A percentile compares a stretch with the other conserved stretches of the same genome.
phyloP scores from a whole-genome alignment of 768 basidiomycete species.

The Cystobasidium onofrii region DNA sequence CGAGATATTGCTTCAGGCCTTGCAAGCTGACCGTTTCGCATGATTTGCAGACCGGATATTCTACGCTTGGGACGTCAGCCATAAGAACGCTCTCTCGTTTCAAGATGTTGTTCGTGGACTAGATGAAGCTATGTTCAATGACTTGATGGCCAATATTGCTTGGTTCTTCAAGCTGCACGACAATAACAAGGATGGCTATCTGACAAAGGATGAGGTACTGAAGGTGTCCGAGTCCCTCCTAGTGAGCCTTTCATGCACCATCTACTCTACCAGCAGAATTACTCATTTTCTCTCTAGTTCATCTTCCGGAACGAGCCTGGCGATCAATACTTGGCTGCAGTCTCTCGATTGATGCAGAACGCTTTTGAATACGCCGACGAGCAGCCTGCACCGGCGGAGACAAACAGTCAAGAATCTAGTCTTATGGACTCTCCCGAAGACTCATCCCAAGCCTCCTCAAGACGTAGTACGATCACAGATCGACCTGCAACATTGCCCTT shows the following conservation, averaged over 20 bases:
- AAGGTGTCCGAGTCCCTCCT: slow-evolving; percentile 89
- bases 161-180: slow-evolving; percentile 97
- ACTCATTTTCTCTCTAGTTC: slow-evolving; percentile 54
- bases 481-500: slow-evolving; percentile 42
- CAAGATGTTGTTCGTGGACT: slow-evolving; percentile 88
- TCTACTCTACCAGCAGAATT: neutral
- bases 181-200: slow-evolving; percentile 77
- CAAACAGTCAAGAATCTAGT: neutral
- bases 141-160: slow-evolving; percentile 95
- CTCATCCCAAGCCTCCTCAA: slow-evolving; percentile 45
- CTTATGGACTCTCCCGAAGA: neutral
- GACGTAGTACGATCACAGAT: slow-evolving; percentile 39
- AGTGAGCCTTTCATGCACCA: slow-evolving; percentile 50
- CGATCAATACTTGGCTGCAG: slow-evolving; percentile 89
- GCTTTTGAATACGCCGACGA: slow-evolving; percentile 76
- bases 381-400: slow-evolving; percentile 50
- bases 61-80: slow-evolving; percentile 83
- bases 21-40: neutral
- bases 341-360: slow-evolving; percentile 79
- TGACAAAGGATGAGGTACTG: slow-evolving; percentile 93
- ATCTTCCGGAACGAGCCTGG: slow-evolving; percentile 96
- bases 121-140: slow-evolving; percentile 87
- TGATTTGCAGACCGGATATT: slow-evolving; percentile 62
- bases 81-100: slow-evolving; percentile 74
- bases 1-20: neutral